Evolutionary conservation across 1,284 basidiomycete genomes (phyloP).

Genomic region (Pseudomicrostroma phylloplanum): DNA sequence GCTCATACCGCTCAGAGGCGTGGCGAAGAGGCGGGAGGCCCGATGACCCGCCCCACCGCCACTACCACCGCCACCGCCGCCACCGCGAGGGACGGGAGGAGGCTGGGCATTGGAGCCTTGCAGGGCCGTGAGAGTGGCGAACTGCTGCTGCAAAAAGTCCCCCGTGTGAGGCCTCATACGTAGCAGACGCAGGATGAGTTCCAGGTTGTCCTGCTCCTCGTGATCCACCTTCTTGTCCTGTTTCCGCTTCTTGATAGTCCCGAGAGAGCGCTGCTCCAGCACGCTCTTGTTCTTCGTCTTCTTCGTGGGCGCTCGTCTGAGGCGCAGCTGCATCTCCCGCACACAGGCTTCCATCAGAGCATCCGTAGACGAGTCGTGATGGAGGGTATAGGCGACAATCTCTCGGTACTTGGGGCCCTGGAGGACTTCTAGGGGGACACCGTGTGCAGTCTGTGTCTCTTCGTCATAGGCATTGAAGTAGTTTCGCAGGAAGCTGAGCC

Average conservation of each 20-base stretch:
- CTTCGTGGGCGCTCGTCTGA: conserved; percentile 64
- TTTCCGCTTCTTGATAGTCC: conserved; percentile 92
- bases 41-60: too few relatives aligned
- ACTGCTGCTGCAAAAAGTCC: conserved; percentile 19
- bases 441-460: conserved; percentile 59
- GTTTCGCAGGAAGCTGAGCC: conserved; percentile 76
- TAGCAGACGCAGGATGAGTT: conserved; percentile 14
- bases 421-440: conserved; percentile 72
- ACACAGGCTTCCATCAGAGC: conserved; percentile 71
- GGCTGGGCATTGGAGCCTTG: neutral
- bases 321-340: conserved; percentile 75
- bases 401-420: conserved; percentile 92
- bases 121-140: conserved; percentile 13
- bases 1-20: too few relatives aligned
- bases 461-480: conserved; percentile 94
- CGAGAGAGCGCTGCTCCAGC: conserved; percentile 76
- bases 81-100: neutral
- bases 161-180: conserved; percentile 16
- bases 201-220: conserved; percentile 15
- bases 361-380: conserved; percentile 45
- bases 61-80: too few relatives aligned
- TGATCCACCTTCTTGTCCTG: conserved; percentile 66
- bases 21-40: too few relatives aligned
- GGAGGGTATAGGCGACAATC: conserved; percentile 42
- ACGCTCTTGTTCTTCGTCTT: conserved; percentile 59